Conservation (phyloP, 1,284 basidiomycete genomes). For the Sanghuangporus weigelae region DNA sequence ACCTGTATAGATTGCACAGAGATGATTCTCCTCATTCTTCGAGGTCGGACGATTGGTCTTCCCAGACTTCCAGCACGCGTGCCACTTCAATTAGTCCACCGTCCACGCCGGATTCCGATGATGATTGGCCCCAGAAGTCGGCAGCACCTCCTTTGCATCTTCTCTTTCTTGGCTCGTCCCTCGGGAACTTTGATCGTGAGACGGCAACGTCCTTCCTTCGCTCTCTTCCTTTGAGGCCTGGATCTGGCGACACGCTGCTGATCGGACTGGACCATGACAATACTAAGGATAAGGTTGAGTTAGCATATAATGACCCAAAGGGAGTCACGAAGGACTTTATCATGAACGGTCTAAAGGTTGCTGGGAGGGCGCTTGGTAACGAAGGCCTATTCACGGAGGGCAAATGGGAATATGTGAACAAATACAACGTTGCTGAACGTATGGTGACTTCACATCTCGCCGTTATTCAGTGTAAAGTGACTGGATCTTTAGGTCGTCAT, state of each 20-base stretch:
- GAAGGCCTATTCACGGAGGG: conserved; percentile 53
- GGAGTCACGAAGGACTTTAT: conserved; percentile 84
- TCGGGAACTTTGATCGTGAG: conserved; percentile 87
- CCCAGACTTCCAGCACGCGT: conserved; percentile 5
- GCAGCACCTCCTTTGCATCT: conserved; percentile 60
- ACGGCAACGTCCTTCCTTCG: conserved; percentile 75
- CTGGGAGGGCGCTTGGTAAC: conserved; percentile 58
- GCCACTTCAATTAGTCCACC: conserved; percentile 28
- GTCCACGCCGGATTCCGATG: conserved; percentile 33
- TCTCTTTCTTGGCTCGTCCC: conserved; percentile 90
- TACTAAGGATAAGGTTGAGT: conserved; percentile 58
- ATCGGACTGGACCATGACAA: conserved; percentile 87
- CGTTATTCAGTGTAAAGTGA: neutral
- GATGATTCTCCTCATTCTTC: conserved; percentile 14
- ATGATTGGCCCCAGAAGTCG: neutral
- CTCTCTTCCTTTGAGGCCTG: conserved; percentile 72
- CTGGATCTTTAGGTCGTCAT: conserved; percentile 58
- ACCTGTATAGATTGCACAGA: neutral
- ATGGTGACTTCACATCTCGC: conserved; percentile 27
- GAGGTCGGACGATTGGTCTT: conserved; percentile 6
- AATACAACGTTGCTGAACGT: conserved; percentile 72
- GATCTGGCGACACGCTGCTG: conserved; percentile 64
- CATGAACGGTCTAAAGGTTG: conserved; percentile 79
- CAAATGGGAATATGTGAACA: conserved; percentile 83
- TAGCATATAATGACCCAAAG: conserved; percentile 79